Base-by-base conservation (phyloP, 208 protist genomes). In the Porcisia hertigi region DNA sequence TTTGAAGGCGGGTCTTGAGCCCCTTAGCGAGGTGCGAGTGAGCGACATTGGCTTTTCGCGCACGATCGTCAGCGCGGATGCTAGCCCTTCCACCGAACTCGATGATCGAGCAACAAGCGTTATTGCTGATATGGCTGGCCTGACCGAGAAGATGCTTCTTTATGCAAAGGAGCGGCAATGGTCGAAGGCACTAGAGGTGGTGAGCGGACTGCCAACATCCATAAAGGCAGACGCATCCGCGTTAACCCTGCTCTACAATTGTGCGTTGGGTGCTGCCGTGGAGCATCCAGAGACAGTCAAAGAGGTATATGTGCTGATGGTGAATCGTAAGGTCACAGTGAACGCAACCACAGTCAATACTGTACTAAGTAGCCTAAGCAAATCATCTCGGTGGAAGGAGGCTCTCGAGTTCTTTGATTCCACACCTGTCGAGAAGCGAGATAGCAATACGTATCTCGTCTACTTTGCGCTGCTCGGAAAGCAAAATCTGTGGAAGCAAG, bases 171-270 rank as follows among this genome's bases (percentile, higher is more conserved):
- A 96, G 65, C 82, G 79, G 52, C 73, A 97, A 71, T 97, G 94
- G 92, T 70, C 55, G 6, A 87, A 86, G 74, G 91, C 94, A 57
- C 72, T 95, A 12, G 64, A 81, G 18, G 74, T 86, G 11, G 73
- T 97, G 0, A 53, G 81, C 14, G 39, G 66, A 36, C 74, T 94
- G 16, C 69, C 71, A 34, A 57, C 39, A 9, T n/a, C 73, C 12
- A 69, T 63, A 34, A 39, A 71, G 52, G 80, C 83, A 30, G 86
- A 93, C 52, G 64, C 81, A 3, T 86, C 88, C 6, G 86, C 91
- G 20, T 49, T 94, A n/a, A 94, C 91, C 20, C 82, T 97, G n/a
- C 52, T 97, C 11, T 96, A 95, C 82, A 97, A 97, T 71, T 97
- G 94, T 63, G 92, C 89, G 16, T 72, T 97, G 47, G 91, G 89